Percentiles rank a stretch among this genome's conserved stretches.
phyloP scores from a whole-genome alignment of 768 basidiomycete species.

The Termitomyces heimii region DNA sequence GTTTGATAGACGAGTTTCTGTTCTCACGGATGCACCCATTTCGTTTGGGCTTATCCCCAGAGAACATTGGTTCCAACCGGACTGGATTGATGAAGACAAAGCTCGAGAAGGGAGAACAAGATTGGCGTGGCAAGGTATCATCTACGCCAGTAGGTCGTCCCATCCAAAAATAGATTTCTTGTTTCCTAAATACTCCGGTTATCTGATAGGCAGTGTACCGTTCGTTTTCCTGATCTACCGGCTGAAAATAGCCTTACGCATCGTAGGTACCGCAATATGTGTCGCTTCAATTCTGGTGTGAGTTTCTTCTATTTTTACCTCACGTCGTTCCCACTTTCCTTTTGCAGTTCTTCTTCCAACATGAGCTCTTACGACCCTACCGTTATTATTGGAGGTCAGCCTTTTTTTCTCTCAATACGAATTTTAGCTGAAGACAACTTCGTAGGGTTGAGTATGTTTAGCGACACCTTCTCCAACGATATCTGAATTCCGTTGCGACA shows the following conservation, averaged over 20 bases:
- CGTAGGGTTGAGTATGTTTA: slow-evolving; percentile 65
- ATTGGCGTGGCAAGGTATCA: slow-evolving; percentile 58
- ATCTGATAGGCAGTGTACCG: slow-evolving; percentile 60
- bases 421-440: not conserved
- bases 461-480: not conserved
- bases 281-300: slow-evolving; percentile 90
- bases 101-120: slow-evolving; percentile 54
- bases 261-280: slow-evolving; percentile 86
- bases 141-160: slow-evolving; percentile 46
- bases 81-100: slow-evolving; percentile 70
- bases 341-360: slow-evolving; percentile 74
- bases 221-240: slow-evolving; percentile 28
- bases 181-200: slow-evolving; percentile 3
- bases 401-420: slow-evolving; percentile 1
- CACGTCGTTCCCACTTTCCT: not conserved
- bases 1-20: slow-evolving; percentile 24
- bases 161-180: not conserved
- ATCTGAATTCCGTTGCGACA: slow-evolving; percentile 17
- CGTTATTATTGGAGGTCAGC: slow-evolving; percentile 76
- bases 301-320: slow-evolving; percentile 18
- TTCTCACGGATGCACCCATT: slow-evolving; percentile 52
- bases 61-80: slow-evolving; percentile 78
- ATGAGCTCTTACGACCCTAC: slow-evolving; percentile 68
- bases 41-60: slow-evolving; percentile 67
- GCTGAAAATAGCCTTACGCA: not conserved